These are phyloP conservation scores for Pseudogymnoascus sp. DNA, from an alignment of 2,329 filamentous ascomycete genomes.

Conservation along the genomic window DNA sequence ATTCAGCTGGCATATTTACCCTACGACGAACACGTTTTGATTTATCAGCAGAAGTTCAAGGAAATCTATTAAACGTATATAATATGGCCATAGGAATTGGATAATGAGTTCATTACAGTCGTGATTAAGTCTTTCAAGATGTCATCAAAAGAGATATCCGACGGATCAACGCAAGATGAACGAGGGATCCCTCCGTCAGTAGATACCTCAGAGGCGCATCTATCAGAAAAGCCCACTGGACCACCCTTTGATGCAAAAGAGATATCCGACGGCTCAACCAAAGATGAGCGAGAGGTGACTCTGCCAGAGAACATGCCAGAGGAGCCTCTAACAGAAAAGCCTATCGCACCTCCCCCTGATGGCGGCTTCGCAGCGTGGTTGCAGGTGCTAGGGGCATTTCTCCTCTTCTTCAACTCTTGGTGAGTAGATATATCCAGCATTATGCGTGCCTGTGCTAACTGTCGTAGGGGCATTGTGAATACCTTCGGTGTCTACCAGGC, in stretches of 20 bases:
- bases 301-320: not conserved
- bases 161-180: not conserved
- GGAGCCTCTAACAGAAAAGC: not conserved
- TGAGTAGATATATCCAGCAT: not conserved
- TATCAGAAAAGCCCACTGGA: not conserved
- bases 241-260: no score
- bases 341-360: conserved; percentile 39
- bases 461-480: conserved; percentile 45
- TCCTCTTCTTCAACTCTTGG: conserved; percentile 33
- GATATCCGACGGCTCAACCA: not conserved
- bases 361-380: conserved; percentile 53
- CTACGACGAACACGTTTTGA: not conserved
- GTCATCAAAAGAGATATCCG: not conserved
- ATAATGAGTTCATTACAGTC: not conserved
- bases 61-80: not conserved
- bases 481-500: conserved; percentile 51
- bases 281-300: not conserved
- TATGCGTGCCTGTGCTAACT: conserved; percentile 14
- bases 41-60: not conserved
- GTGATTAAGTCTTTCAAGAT: not conserved
- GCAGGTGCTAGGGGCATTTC: conserved; percentile 44
- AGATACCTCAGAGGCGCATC: not conserved
- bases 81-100: not conserved
- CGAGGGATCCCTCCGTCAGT: not conserved
- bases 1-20: not conserved